Evolutionary conservation across 2,329 filamentous ascomycete species (phyloP), one percentile per base, ranked within the genome.

Genomic region (Coniochaeta sp.): DNA sequence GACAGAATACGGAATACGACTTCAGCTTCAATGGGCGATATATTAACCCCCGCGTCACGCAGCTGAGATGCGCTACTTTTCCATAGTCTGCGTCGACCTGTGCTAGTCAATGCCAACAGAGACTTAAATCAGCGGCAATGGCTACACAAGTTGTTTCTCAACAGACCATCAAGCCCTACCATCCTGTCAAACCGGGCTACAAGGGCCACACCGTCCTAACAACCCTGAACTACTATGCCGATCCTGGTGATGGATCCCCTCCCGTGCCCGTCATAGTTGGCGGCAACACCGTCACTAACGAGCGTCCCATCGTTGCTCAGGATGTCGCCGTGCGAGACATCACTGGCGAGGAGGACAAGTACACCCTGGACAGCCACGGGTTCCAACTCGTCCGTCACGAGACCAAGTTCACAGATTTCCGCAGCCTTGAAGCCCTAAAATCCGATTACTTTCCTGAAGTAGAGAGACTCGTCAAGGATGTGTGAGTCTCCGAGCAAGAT

Each of bases 331-430:
- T 33, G 76, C 85, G 40, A 77, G 86, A 89, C 0, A 80, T 75
- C 14, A 72, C 81, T 36, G 85, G 86, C 0, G 85, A 89, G 67
- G 84, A 89, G 60, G 87, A 89, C 62, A 86, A 89, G 66, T 89
- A 86, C 0, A 71, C 77, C 4, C 74, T 76, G 31, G 83, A 83
- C 0, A 82, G 85, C 0, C 77, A 74, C 7, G 74, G 77, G 62
- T 81, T 86, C 26, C 86, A 89, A 1, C 72, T 74, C 19, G 71
- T 80, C 14, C 85, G 85, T 64, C 75, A 87, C 56, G 73, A 79
- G 0, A 73, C 68, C 1, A 76, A 77, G 11, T 84, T 89, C 62
- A 83, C 84, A 0, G 80, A 83, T 11, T 70, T 74, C 58, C 71
- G 87, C 0, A 76, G 88, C 6, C 71, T 80, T 61, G 80, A 77